Evolutionary conservation across 2,329 filamentous ascomycete genomes (phyloP), one percentile per base, ranked within the genome.

Genomic region (Sphaerulina musiva): DNA sequence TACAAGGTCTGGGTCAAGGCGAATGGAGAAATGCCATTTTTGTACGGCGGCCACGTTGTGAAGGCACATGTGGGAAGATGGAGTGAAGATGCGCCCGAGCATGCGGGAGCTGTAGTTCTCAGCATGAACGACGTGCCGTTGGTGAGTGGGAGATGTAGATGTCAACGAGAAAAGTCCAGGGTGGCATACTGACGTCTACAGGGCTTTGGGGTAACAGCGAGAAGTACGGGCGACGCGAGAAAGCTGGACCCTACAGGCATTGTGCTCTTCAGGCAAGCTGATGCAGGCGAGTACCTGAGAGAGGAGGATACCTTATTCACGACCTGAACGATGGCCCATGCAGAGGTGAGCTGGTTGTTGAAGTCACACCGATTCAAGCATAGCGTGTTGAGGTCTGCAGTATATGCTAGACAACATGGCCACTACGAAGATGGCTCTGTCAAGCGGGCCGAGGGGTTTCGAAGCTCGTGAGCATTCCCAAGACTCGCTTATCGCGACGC

Each of bases 1-100:
- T 95, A 95, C 76, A 97, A 97, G 82, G 84, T 97, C 64, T 97
- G 91, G 90, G 85, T 98, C 63, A 95, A 95, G 74, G 81, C 85
- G 56, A 97, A 97, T 73, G 93, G 93, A 62, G 91, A 95, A 68
- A 95, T 96, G 90, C 92, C 93, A 1, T 97, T 95, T 71, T 75
- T 98, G 45, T 98, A 97, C 73, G 93, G 93, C 50, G 88, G 89
- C 54, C 91, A 97, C 72, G 79, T 95, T 49, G 82, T 95, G 63
- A 89, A 89, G 71, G 86, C 85, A 32, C 86, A 90, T 70, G 81
- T 93, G 14, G 89, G 89, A 17, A 76, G 90, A 58, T 92, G 87
- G 84, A 87, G 84, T 40, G 90, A 95, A 67, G 92, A 97, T 75
- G 91, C 87, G 65, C 91, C 92, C 0, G 90, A 95, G 73, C 91